Conservation (phyloP, 768 basidiomycete genomes). For the Mycena polygramma region DNA sequence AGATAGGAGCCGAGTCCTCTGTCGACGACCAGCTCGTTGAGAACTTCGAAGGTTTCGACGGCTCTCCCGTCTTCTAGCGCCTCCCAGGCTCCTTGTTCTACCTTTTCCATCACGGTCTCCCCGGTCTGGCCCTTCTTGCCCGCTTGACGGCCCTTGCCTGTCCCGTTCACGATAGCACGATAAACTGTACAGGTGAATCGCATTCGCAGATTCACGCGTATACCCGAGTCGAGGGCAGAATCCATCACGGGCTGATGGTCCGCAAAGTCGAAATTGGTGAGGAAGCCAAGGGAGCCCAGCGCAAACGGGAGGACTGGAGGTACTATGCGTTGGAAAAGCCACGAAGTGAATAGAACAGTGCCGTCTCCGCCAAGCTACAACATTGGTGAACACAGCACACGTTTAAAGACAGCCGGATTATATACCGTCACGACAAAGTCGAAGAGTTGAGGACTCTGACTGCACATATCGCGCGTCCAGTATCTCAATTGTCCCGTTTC, state of each 20-base stretch:
- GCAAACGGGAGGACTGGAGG: constrained; percentile 99
- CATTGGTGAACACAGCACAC: not conserved
- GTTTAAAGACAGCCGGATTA: constrained; percentile 17
- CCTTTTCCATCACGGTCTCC: constrained; percentile 95
- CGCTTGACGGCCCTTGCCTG: constrained; percentile 78
- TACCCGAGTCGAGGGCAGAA: constrained; percentile 89
- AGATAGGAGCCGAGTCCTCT: constrained; percentile 98
- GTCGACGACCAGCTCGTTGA: constrained; percentile 98
- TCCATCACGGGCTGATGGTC: constrained; percentile 90
- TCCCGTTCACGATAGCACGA: constrained; percentile 85
- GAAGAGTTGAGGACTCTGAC: constrained; percentile 89
- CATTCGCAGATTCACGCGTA: constrained; percentile 98
- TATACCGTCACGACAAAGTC: constrained; percentile 97
- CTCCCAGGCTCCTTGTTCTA: constrained; percentile 95
- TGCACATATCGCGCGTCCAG: constrained; percentile 98
- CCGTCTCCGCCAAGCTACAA: constrained; percentile 95
- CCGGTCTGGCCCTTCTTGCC: constrained; percentile 95
- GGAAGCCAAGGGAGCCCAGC: constrained; percentile 96
- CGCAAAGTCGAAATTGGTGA: constrained; percentile 95
- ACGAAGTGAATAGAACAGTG: constrained; percentile 98
- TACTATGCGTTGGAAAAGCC: constrained; percentile 98
- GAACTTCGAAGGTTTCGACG: constrained; percentile 94
- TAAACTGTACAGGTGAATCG: constrained; percentile 99
- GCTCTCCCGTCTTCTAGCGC: constrained; percentile 92
- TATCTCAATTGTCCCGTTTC: constrained; percentile 95